These are phyloP conservation scores for Coniochaeta sp. DNA, from an alignment of 2,329 filamentous ascomycete species.

Conservation along the genomic window DNA sequence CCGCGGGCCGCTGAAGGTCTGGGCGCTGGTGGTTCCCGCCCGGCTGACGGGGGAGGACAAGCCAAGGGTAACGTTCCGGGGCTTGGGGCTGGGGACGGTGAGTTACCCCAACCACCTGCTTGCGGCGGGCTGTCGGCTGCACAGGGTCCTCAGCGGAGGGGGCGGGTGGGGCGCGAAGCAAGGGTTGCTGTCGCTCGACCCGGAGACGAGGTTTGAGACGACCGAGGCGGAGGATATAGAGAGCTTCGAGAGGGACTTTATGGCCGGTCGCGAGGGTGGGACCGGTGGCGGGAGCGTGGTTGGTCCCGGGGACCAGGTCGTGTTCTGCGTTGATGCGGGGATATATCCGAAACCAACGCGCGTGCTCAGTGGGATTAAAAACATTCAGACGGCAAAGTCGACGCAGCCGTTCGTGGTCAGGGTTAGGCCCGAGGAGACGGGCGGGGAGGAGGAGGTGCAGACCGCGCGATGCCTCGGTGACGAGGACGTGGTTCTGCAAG, in stretches of 20 bases:
- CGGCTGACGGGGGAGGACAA: not conserved
- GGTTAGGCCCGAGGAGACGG: conserved; percentile 2
- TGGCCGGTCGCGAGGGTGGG: conserved; percentile 1
- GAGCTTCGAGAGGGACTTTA: conserved; percentile 44
- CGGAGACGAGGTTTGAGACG: conserved; percentile 48
- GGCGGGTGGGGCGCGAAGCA: conserved; percentile 80
- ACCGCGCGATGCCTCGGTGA: not conserved
- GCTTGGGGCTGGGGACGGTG: conserved; percentile 15
- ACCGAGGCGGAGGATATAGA: conserved; percentile 45
- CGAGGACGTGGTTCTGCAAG: not conserved
- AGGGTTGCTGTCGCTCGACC: conserved; percentile 72
- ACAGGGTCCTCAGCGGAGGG: conserved; percentile 63
- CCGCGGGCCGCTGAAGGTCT: conserved; percentile 51
- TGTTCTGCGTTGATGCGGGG: conserved; percentile 48
- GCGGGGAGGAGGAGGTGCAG: not conserved
- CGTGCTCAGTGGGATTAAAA: too few relatives aligned
- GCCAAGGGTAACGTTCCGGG: too few relatives aligned
- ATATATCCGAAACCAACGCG: not conserved
- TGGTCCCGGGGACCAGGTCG: conserved; percentile 56
- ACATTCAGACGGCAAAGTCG: too few relatives aligned
- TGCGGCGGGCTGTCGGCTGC: conserved; percentile 35
- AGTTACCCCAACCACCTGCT: conserved; percentile 26
- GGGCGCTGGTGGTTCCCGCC: conserved; percentile 61
- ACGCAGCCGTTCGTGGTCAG: not conserved
- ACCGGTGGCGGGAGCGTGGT: conserved; percentile 41